Evolutionary conservation across 2,329 filamentous ascomycete species (phyloP).

Genomic region (Cladobotryum protrusum): DNA sequence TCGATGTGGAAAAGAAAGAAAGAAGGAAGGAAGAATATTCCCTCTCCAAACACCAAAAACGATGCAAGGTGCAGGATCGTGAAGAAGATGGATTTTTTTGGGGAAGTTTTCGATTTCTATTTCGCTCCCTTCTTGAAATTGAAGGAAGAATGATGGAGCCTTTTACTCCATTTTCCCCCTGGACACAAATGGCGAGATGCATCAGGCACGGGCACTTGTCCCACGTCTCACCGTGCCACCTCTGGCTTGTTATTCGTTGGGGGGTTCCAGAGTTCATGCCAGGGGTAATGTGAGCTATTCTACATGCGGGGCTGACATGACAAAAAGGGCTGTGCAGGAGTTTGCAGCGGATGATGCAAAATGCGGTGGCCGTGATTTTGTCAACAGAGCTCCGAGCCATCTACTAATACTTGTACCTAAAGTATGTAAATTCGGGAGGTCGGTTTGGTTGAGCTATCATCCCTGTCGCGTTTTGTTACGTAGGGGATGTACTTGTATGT

Average conservation of each 20-base stretch:
- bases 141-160: background rate
- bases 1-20: too few relatives aligned
- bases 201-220: constrained; percentile 1
- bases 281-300: constrained; percentile 7
- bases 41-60: too few relatives aligned
- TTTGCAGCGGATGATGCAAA: too few relatives aligned
- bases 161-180: constrained; percentile 1
- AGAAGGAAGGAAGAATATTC: too few relatives aligned
- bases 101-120: background rate
- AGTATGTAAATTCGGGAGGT: too few relatives aligned
- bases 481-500: too few relatives aligned
- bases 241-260: constrained; percentile 5
- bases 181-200: constrained; percentile 3
- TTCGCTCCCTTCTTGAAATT: background rate
- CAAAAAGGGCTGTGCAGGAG: background rate
- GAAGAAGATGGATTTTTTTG: background rate
- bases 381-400: too few relatives aligned
- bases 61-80: too few relatives aligned
- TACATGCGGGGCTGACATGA: background rate
- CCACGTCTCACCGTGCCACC: background rate
- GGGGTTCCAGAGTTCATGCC: constrained; percentile 1
- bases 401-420: too few relatives aligned
- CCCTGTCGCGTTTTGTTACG: too few relatives aligned
- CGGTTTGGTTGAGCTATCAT: too few relatives aligned
- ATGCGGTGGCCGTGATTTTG: too few relatives aligned